Evolutionary conservation across 1,284 basidiomycete genomes (phyloP).

Genomic region (Ceratobasidium sp.): DNA sequence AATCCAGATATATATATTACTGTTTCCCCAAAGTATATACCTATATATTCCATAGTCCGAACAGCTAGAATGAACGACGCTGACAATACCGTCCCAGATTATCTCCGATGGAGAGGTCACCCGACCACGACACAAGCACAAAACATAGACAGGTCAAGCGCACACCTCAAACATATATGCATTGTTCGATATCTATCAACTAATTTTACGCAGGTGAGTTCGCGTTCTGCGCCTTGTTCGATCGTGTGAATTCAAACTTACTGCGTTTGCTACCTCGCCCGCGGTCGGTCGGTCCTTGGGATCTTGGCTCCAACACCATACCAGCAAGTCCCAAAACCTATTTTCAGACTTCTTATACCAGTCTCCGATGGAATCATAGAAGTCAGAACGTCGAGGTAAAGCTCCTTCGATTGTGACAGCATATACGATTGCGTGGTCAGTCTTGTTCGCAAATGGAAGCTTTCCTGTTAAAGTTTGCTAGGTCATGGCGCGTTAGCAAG

Average conservation of each 20-base stretch:
- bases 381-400: neutral
- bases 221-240: neutral
- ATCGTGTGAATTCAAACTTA: neutral
- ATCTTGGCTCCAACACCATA: constrained; percentile 5
- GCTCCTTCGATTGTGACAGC: neutral
- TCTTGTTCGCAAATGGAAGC: neutral
- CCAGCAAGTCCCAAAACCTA: constrained; percentile 10
- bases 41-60: too few species aligned
- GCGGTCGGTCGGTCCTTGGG: constrained; percentile 13
- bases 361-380: neutral
- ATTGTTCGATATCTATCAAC: neutral
- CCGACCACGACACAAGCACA: neutral
- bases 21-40: too few species aligned
- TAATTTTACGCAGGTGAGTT: neutral
- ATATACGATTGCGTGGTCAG: neutral
- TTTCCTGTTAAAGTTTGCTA: constrained; percentile 13
- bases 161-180: too few species aligned
- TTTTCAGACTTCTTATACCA: neutral
- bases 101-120: too few species aligned
- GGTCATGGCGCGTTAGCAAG: neutral
- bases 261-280: neutral
- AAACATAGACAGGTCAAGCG: too few species aligned
- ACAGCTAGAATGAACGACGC: too few species aligned
- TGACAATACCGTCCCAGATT: too few species aligned
- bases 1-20: too few species aligned